Conservation (phyloP, 179 eudicot species). For the Camellia oleifera region DNA sequence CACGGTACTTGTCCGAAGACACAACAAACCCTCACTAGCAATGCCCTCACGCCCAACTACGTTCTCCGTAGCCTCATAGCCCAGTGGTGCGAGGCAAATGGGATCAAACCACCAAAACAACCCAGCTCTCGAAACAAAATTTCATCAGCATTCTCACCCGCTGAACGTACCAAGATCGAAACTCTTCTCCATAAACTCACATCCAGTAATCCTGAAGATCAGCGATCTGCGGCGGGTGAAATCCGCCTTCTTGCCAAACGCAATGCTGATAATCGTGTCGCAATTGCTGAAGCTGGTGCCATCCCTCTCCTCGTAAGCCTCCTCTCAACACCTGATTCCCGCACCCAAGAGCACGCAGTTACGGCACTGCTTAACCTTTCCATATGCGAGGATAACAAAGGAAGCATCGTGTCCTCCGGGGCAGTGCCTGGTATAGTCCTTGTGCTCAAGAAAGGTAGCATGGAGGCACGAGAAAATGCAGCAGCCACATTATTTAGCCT, state of each 20-base stretch:
- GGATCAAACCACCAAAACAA: constrained; percentile 76
- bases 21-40: constrained; percentile 68
- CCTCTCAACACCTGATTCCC: constrained; percentile 57
- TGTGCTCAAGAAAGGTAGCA: constrained; percentile 81
- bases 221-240: constrained; percentile 77
- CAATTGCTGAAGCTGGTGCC: constrained; percentile 89
- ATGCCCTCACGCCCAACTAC: constrained; percentile 76
- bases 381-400: constrained; percentile 88
- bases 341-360: constrained; percentile 93
- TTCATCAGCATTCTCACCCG: constrained; percentile 57
- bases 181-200: constrained; percentile 59
- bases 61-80: constrained; percentile 88
- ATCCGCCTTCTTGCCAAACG: constrained; percentile 90
- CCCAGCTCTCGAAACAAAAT: constrained; percentile 40
- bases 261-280: constrained; percentile 82
- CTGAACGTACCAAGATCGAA: constrained; percentile 62
- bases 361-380: constrained; percentile 95
- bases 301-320: constrained; percentile 75
- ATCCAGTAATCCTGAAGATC: constrained; percentile 63
- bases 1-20: constrained; percentile 91
- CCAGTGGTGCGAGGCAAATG: constrained; percentile 93
- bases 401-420: constrained; percentile 62
- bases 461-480: constrained; percentile 96
- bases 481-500: constrained; percentile 94
- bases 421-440: constrained; percentile 86